phyloP scores from a whole-genome alignment of 1,284 basidiomycete genomes.

The Phaffia rhodozyma region DNA sequence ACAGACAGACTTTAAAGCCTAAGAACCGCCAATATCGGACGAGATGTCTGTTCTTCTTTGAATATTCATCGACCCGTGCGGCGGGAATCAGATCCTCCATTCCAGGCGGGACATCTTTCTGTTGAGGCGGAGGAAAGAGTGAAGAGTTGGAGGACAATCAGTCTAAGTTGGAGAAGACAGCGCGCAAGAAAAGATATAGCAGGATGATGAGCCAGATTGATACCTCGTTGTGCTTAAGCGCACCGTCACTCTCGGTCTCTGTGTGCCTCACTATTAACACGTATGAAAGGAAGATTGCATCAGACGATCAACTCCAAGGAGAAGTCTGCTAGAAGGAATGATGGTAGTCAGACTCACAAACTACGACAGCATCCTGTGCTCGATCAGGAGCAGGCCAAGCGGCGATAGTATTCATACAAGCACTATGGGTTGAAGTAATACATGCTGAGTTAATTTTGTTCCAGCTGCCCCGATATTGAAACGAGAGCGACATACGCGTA shows the following conservation, averaged over 20 bases:
- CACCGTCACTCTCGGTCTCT: slow-evolving; percentile 4
- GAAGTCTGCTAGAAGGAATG: background rate
- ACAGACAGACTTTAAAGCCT: slow-evolving; percentile 24
- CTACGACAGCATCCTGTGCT: slow-evolving; percentile 31
- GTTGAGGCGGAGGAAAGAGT: no score
- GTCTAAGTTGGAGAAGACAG: background rate
- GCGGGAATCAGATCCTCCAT: slow-evolving; percentile 31
- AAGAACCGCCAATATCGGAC: slow-evolving; percentile 36
- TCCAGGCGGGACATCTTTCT: background rate
- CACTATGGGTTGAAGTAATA: slow-evolving; percentile 24
- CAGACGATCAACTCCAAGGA: background rate
- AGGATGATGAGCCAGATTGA: background rate
- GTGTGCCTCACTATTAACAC: slow-evolving; percentile 10
- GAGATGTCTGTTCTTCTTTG: slow-evolving; percentile 23
- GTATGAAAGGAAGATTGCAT: background rate
- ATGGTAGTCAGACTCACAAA: background rate
- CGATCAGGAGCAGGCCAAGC: slow-evolving; percentile 33
- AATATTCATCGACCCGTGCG: slow-evolving; percentile 23
- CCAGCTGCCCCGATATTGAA: no score
- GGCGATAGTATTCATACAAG: slow-evolving; percentile 36
- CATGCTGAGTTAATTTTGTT: background rate
- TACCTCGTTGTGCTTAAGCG: background rate
- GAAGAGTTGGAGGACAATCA: no score
- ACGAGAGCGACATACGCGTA: background rate
- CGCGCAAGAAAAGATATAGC: background rate